Conservation (phyloP, 225 moss, liverwort and hornwort species). For the Sphagnum tenellum region DNA sequence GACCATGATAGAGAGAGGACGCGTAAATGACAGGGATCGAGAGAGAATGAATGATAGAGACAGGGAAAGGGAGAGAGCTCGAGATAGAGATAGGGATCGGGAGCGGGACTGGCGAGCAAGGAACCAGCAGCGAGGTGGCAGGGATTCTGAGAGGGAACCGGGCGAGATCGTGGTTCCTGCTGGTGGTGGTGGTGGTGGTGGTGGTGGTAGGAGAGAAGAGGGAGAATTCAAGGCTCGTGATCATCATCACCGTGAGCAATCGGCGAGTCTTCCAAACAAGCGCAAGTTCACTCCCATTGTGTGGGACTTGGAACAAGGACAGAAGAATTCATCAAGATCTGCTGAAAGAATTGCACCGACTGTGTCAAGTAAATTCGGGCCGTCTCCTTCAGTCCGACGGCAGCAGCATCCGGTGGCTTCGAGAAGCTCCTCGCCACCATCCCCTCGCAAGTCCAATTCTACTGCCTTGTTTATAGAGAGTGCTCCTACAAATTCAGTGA, state of each 20-base stretch:
- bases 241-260: not conserved
- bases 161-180: constrained; percentile 19
- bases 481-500: constrained; percentile 2
- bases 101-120: constrained; percentile 2
- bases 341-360: constrained; percentile 30
- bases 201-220: constrained; percentile 28
- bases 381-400: constrained; percentile 20
- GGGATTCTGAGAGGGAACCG: constrained; percentile 30
- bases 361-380: constrained; percentile 46
- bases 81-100: constrained; percentile 8
- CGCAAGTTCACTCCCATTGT: constrained; percentile 95
- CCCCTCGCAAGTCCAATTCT: constrained; percentile 17
- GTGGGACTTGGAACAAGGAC: constrained; percentile 90
- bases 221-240: constrained; percentile 6
- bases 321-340: constrained; percentile 35
- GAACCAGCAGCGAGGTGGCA: constrained; percentile 9
- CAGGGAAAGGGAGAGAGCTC: constrained; percentile 27
- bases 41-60: constrained; percentile 19
- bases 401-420: constrained; percentile 9
- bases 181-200: not conserved
- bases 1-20: not conserved
- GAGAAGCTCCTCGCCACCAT: constrained; percentile 22
- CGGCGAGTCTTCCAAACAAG: constrained; percentile 35
- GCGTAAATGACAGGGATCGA: constrained; percentile 13
- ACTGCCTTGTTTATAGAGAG: constrained; percentile 6